Base-by-base conservation (phyloP, 495 filamentous ascomycete genomes). In the Daldinia decipiens region DNA sequence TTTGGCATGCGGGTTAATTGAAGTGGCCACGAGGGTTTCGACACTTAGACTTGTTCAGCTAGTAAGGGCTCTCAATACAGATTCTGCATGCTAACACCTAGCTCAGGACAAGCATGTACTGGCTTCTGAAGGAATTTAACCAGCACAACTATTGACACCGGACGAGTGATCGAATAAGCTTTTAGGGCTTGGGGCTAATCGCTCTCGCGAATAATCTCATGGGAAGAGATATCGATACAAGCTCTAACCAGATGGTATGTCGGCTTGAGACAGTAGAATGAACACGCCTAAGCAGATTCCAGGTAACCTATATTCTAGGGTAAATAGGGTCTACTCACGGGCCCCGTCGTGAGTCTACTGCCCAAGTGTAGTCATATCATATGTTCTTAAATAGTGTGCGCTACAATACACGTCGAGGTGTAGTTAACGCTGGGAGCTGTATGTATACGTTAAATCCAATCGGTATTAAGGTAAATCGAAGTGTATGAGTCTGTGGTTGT, bases 1-100 rank as follows among this genome's bases (percentile, higher is more conserved):
- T 32, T 36, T 54, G 43, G 40, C 43, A 58, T 50, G 59, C 32
- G 59, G 45, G 21, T 43, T 53, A 36, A 21, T 31, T 50, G 15
- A 21, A 55, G 21, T 21, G 29, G 58, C 45, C 43, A 34, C 34
- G 58, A 66, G 27, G 31, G 39, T 43, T 13, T 36, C 4, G 34
- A 59, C 15, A 32, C 47, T 40, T 19, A 43, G 29, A 40, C 19
- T 27, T 21, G 32, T 50, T 11, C 21, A 24, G 43, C 9, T 47
- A 47, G 43, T 43, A 34, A 36, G 32, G 21, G 5, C 12, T 13
- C n/a, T 61, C 39, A 13, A n/a, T 21, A 45, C 27, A 6, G 5
- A 29, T 29, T 45, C 8, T 56, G 15, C 50, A 64, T 52, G 13
- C 38, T n/a, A 34, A 34, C 9, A 55, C 24, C 47, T 50, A 21